These are phyloP conservation scores for Cytospora paraplurivora DNA, from an alignment of 2,329 filamentous ascomycete species.

Conservation along the genomic window DNA sequence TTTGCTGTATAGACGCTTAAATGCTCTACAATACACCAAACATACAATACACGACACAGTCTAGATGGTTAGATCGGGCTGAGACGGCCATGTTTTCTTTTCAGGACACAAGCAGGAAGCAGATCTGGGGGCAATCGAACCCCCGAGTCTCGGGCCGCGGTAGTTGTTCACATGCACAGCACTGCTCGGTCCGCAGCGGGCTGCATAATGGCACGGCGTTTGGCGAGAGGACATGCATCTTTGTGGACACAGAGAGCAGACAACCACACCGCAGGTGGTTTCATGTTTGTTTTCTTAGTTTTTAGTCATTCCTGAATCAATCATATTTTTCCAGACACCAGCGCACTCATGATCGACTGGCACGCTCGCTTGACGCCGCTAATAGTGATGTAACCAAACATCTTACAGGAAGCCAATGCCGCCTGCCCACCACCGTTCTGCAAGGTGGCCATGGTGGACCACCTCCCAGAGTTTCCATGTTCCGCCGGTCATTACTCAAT, in stretches of 20 bases:
- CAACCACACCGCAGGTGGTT: background rate
- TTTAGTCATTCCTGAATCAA: background rate
- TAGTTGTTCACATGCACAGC: background rate
- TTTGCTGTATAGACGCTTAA: background rate
- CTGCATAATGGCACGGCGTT: conserved; percentile 1
- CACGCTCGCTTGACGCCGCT: background rate
- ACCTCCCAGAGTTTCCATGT: no score
- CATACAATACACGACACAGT: background rate
- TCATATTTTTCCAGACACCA: background rate
- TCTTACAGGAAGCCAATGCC: background rate
- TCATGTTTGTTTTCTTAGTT: background rate
- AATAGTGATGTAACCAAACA: background rate
- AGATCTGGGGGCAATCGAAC: background rate
- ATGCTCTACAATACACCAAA: background rate
- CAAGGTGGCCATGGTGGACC: no score
- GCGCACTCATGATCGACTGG: background rate
- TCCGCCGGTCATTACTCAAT: no score
- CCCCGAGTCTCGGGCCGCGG: background rate
- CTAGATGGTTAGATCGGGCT: background rate
- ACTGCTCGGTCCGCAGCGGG: background rate
- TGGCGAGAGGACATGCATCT: background rate
- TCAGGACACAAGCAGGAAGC: background rate
- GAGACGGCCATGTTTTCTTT: background rate
- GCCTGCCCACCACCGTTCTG: no score
- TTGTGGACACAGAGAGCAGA: background rate